A percentile compares a stretch with the other conserved stretches of the same genome.
phyloP scores from a whole-genome alignment of 73 alveolate species.

The Stentor coeruleus region DNA sequence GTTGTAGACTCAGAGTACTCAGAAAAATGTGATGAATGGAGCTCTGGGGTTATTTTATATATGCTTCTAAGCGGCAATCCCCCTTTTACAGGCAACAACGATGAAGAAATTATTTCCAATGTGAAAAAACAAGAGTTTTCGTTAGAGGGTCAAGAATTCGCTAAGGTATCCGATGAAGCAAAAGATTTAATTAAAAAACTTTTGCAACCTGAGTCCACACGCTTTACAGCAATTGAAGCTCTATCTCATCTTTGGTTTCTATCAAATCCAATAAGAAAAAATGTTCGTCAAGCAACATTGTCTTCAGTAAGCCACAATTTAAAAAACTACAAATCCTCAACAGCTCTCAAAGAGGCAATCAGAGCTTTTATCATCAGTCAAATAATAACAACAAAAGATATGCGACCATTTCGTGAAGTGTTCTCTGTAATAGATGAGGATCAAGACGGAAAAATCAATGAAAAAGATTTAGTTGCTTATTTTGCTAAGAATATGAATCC shows the following conservation, averaged over 20 bases:
- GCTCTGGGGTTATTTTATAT: constrained; percentile 75
- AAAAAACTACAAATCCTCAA: not conserved
- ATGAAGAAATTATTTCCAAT: constrained; percentile 41
- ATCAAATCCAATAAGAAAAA: not conserved
- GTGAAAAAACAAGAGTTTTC: constrained; percentile 11
- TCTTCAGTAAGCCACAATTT: not conserved
- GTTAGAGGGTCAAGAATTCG: constrained; percentile 33
- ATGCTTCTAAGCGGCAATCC: constrained; percentile 79
- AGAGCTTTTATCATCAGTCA: constrained; percentile 9
- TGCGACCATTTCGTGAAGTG: not conserved
- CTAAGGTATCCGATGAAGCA: constrained; percentile 47
- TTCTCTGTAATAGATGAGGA: not conserved
- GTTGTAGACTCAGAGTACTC: constrained; percentile 61
- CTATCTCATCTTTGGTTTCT: constrained; percentile 53
- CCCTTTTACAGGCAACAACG: constrained; percentile 66
- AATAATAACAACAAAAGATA: not conserved
- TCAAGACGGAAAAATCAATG: constrained; percentile 2
- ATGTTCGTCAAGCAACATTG: not conserved
- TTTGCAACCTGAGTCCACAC: constrained; percentile 34
- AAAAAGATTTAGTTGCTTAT: not conserved
- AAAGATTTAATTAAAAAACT: constrained; percentile 52
- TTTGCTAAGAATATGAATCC: not conserved
- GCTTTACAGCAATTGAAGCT: constrained; percentile 56
- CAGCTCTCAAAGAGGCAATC: constrained; percentile 24
- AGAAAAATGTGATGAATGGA: constrained; percentile 78